Percentiles rank a stretch among this genome's conserved stretches.
phyloP scores from a whole-genome alignment of 371 early-diverging fungal species.

The Actinomortierella wolfii region DNA sequence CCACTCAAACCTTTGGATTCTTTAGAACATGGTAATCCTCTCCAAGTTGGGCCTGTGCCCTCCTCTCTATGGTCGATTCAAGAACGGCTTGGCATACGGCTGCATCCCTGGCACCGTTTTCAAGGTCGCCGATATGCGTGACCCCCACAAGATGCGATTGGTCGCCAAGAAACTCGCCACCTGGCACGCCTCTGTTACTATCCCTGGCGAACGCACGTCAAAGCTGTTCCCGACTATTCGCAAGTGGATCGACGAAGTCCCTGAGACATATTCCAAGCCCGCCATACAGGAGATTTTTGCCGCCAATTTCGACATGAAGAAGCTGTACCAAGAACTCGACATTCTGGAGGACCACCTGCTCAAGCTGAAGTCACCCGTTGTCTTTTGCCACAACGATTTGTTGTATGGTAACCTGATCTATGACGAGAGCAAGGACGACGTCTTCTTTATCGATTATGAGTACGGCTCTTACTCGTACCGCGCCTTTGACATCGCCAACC shows the following conservation, averaged over 20 bases:
- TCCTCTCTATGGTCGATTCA: slow-evolving; percentile 84
- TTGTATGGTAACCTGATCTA: slow-evolving; percentile 89
- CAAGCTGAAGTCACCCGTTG: slow-evolving; percentile 75
- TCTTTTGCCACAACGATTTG: slow-evolving; percentile 93
- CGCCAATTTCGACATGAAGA: slow-evolving; percentile 56
- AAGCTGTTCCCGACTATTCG: slow-evolving; percentile 78
- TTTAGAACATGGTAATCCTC: slow-evolving; percentile 80
- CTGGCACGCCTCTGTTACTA: slow-evolving; percentile 76
- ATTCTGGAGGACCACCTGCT: slow-evolving; percentile 29
- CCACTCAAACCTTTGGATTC: slow-evolving; percentile 4
- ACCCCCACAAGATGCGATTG: slow-evolving; percentile 69
- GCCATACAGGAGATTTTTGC: slow-evolving; percentile 66
- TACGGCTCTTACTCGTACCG: slow-evolving; percentile 86
- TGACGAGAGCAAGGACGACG: slow-evolving; percentile 61
- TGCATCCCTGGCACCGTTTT: slow-evolving; percentile 80
- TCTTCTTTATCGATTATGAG: slow-evolving; percentile 92
- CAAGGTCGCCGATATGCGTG: slow-evolving; percentile 71
- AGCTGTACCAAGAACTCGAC: slow-evolving; percentile 60
- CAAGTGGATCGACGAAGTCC: slow-evolving; percentile 84
- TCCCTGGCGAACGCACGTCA: slow-evolving; percentile 59
- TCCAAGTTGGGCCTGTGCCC: slow-evolving; percentile 75
- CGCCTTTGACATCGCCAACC: slow-evolving; percentile 95
- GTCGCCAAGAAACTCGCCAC: slow-evolving; percentile 81
- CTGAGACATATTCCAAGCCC: slow-evolving; percentile 63
- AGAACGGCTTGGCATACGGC: slow-evolving; percentile 91